Evolutionary conservation across 306 rosid genomes (phyloP).

Genomic region (Hylodesmum podocarpum): DNA sequence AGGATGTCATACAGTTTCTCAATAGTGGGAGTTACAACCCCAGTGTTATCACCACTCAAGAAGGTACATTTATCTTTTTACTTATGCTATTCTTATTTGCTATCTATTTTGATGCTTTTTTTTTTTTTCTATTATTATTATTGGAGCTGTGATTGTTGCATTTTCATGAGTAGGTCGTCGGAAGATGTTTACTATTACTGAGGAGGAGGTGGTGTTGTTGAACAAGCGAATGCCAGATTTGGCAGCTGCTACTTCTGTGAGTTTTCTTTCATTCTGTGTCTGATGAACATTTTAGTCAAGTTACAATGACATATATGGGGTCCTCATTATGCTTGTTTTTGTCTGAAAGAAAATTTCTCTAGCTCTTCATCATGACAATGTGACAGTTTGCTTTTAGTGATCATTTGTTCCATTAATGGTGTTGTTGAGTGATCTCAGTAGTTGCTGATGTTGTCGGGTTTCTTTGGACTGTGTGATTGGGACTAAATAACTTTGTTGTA

Average conservation of each 20-base stretch:
- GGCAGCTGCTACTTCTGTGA: constrained; percentile 81
- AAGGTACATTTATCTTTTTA: constrained; percentile 39
- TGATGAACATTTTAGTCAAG: constrained; percentile 19
- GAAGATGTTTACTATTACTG: constrained; percentile 52
- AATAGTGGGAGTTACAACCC: constrained; percentile 60
- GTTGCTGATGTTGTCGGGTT: constrained; percentile 5
- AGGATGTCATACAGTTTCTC: constrained; percentile 74
- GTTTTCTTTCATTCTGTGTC: constrained; percentile 34
- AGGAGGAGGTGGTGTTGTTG: constrained; percentile 70
- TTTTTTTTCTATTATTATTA: neutral
- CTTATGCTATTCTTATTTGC: neutral
- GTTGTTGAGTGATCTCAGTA: constrained; percentile 17
- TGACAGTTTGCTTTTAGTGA: neutral
- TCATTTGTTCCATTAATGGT: neutral
- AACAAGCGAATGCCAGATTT: constrained; percentile 60
- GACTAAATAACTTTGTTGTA: neutral
- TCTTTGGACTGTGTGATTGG: neutral
- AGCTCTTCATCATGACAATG: neutral
- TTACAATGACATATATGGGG: neutral
- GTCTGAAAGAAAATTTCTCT: neutral
- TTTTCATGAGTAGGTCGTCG: constrained; percentile 55
- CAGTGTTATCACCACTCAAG: constrained; percentile 34
- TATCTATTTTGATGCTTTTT: neutral
- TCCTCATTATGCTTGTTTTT: neutral
- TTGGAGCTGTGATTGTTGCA: neutral